These are phyloP conservation scores for Heteromeles arbutifolia DNA, from an alignment of 306 rosid species.

Conservation along the genomic window DNA sequence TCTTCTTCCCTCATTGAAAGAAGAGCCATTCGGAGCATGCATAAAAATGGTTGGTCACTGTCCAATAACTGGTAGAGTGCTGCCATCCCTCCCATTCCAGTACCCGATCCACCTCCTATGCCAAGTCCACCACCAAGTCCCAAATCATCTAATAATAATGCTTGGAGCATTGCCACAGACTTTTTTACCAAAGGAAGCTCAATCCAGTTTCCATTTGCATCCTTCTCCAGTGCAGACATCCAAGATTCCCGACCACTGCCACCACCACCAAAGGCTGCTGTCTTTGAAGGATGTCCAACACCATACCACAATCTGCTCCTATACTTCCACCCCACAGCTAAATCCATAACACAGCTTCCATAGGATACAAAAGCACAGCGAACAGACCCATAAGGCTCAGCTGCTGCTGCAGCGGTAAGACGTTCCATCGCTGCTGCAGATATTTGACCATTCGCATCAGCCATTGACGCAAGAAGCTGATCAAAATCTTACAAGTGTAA, in stretches of 20 bases:
- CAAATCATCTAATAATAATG: conserved; percentile 84
- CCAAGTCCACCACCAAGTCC: conserved; percentile 99
- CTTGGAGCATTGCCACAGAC: conserved; percentile 92
- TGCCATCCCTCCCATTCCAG: conserved; percentile 99
- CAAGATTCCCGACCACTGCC: conserved; percentile 88
- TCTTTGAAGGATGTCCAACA: conserved; percentile 72
- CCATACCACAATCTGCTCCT: conserved; percentile 97
- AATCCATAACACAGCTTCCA: conserved; percentile 79
- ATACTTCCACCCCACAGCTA: conserved; percentile 91
- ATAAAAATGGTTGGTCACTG: conserved; percentile 96
- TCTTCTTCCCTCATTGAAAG: conserved; percentile 95
- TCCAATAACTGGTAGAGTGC: conserved; percentile 90
- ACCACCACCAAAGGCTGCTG: conserved; percentile 71
- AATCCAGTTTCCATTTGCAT: conserved; percentile 70
- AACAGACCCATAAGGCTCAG: conserved; percentile 88
- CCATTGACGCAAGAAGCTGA: conserved; percentile 90
- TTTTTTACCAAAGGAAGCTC: conserved; percentile 88
- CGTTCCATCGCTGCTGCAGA: conserved; percentile 72
- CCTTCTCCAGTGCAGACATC: conserved; percentile 78
- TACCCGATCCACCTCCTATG: conserved; percentile 97
- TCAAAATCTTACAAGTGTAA: conserved; percentile 20
- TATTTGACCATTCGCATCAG: conserved; percentile 81
- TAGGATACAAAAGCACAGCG: conserved; percentile 89
- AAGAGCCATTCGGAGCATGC: conserved; percentile 98
- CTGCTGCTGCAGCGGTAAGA: conserved; percentile 96